A percentile compares a stretch with the other conserved stretches of the same genome.
These are phyloP conservation scores for Hypoxylon rubiginosum DNA, from an alignment of 2,329 filamentous ascomycete species.

Conservation along the genomic window DNA sequence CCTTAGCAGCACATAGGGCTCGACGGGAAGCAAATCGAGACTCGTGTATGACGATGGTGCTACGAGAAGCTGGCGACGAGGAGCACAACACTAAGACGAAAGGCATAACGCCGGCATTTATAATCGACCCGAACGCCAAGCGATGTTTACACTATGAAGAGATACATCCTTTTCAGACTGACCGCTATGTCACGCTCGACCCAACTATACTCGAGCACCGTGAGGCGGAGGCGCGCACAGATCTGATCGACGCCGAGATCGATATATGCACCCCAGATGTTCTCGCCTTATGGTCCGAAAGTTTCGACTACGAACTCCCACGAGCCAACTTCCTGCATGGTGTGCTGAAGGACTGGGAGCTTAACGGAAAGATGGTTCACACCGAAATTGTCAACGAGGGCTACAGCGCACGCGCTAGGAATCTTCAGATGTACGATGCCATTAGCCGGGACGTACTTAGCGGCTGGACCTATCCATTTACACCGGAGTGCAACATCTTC, in stretches of 20 bases:
- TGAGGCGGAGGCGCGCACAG: constrained; percentile 86
- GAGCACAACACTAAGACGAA: constrained; percentile 83
- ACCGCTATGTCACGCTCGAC: constrained; percentile 79
- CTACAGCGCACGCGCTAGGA: constrained; percentile 88
- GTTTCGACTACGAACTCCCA: constrained; percentile 95
- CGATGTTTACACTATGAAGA: constrained; percentile 96
- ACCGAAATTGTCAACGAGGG: constrained; percentile 85
- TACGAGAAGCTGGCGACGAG: constrained; percentile 79
- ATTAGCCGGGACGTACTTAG: constrained; percentile 88
- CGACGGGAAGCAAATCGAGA: constrained; percentile 88
- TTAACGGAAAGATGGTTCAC: constrained; percentile 97
- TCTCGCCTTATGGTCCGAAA: constrained; percentile 94
- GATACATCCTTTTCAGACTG: constrained; percentile 76
- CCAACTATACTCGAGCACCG: constrained; percentile 79
- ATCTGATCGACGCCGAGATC: constrained; percentile 93
- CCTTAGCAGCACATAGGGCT: constrained; percentile 82
- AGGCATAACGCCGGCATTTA: constrained; percentile 83
- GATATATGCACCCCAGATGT: constrained; percentile 98
- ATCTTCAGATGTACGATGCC: constrained; percentile 89
- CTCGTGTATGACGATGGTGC: constrained; percentile 96
- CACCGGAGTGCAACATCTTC: constrained; percentile 89
- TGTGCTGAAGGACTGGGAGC: constrained; percentile 94
- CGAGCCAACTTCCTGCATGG: constrained; percentile 90
- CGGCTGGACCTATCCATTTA: constrained; percentile 89
- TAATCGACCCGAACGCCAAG: constrained; percentile 83